Percentiles rank a stretch among this genome's conserved stretches.
These are phyloP conservation scores for Leonotis leonurus DNA, from an alignment of 257 asterid species.

Conservation along the genomic window DNA sequence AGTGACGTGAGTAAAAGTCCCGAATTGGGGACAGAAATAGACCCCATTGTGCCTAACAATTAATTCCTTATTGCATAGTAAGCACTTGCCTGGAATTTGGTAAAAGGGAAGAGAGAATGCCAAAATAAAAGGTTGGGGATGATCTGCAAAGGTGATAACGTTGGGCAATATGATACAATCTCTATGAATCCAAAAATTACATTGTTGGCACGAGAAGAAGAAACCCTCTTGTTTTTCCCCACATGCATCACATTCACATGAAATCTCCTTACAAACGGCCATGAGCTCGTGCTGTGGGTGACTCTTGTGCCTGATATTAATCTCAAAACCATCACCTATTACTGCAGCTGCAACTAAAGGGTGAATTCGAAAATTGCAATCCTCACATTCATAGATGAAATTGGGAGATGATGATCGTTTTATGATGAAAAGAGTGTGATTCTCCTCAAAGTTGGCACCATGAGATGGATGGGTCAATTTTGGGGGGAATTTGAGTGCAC, in stretches of 20 bases:
- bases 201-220: background rate
- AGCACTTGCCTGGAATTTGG: background rate
- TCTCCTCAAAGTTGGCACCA: background rate
- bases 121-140: background rate
- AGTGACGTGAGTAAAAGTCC: background rate
- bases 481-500: background rate
- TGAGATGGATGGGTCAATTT: background rate
- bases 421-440: background rate
- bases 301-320: background rate
- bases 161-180: background rate
- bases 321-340: background rate
- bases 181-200: slow-evolving; percentile 3
- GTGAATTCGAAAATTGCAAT: background rate
- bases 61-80: background rate
- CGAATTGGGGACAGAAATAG: background rate
- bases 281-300: background rate
- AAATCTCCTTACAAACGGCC: background rate
- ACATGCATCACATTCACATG: background rate
- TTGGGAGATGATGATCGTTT: background rate
- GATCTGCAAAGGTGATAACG: background rate
- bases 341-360: background rate
- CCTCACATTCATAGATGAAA: background rate
- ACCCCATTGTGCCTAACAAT: background rate
- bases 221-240: background rate
- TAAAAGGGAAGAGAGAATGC: background rate